Conservation (phyloP, 2,329 filamentous ascomycete genomes). For the Aspergillus luchuensis region DNA sequence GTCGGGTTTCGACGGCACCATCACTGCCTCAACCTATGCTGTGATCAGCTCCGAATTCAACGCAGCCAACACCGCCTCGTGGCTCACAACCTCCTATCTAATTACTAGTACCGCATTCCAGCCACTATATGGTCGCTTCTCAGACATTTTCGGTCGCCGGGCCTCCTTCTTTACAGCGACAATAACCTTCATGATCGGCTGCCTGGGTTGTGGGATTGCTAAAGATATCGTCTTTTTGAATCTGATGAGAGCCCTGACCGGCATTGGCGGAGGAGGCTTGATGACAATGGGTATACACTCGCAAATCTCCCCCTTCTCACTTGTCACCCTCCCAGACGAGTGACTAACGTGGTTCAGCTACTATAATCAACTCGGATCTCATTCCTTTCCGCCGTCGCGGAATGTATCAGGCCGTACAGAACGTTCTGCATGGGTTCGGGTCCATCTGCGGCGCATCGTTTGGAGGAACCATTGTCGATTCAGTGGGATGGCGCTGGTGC, state of each 20-base stretch:
- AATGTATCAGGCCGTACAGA: constrained; percentile 68
- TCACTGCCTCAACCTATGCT: constrained; percentile 49
- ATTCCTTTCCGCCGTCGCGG: constrained; percentile 74
- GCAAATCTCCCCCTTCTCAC: background rate
- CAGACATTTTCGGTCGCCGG: constrained; percentile 66
- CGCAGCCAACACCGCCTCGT: constrained; percentile 49
- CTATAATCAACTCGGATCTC: constrained; percentile 71
- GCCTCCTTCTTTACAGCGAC: constrained; percentile 65
- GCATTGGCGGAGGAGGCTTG: constrained; percentile 71
- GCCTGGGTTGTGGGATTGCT: constrained; percentile 69
- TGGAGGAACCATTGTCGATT: constrained; percentile 48
- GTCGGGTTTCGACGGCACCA: constrained; percentile 54
- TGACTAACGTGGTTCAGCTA: constrained; percentile 39
- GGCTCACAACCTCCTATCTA: constrained; percentile 64
- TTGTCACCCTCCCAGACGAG: background rate
- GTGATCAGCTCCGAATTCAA: constrained; percentile 52
- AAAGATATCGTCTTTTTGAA: constrained; percentile 70
- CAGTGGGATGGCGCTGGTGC: constrained; percentile 51
- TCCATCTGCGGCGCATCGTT: constrained; percentile 58
- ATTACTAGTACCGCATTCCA: constrained; percentile 69
- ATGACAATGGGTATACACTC: constrained; percentile 58
- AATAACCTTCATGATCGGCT: constrained; percentile 65
- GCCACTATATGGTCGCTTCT: constrained; percentile 71
- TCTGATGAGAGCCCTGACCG: constrained; percentile 68
- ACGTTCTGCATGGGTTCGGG: constrained; percentile 63